These are phyloP conservation scores for Aphanomyces euteiches DNA, from an alignment of 352 stramenopile species.

Conservation along the genomic window DNA sequence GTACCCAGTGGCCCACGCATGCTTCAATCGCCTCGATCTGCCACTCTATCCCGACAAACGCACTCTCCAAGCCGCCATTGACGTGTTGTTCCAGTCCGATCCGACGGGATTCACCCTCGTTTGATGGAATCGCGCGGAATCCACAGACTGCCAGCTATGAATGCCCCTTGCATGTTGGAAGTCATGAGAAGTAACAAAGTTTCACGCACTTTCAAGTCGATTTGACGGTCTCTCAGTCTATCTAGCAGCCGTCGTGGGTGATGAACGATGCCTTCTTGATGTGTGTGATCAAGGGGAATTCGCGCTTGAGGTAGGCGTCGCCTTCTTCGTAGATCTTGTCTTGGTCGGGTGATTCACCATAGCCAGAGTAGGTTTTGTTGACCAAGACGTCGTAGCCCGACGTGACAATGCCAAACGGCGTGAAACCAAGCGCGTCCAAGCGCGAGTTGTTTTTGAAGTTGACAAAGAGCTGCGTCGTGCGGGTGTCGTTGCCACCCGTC, in stretches of 20 bases:
- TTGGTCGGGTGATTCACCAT: constrained; percentile 26
- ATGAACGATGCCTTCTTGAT: constrained; percentile 4
- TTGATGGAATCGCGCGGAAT: not conserved
- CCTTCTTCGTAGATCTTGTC: constrained; percentile 33
- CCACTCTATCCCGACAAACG: constrained; percentile 77
- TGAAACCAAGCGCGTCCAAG: constrained; percentile 21
- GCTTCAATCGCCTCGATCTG: constrained; percentile 81
- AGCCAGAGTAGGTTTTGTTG: constrained; percentile 22
- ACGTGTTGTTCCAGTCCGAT: constrained; percentile 95
- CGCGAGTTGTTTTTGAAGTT: constrained; percentile 30
- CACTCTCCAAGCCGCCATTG: constrained; percentile 93
- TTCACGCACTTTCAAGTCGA: too few relatives aligned
- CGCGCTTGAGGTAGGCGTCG: constrained; percentile 30
- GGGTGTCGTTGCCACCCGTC: constrained; percentile 16
- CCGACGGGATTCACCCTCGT: constrained; percentile 85
- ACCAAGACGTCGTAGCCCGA: constrained; percentile 17
- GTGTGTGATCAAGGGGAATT: constrained; percentile 33
- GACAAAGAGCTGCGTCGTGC: constrained; percentile 29
- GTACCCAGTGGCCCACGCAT: constrained; percentile 75
- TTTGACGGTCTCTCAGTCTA: too few relatives aligned
- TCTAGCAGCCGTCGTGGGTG: too few relatives aligned
- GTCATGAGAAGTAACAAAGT: too few relatives aligned
- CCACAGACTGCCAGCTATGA: too few relatives aligned
- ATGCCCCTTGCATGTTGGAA: too few relatives aligned
- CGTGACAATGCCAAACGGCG: constrained; percentile 30